Conservation (phyloP, 371 early-diverging fungal species). For the Capillidium rhysosporum region DNA sequence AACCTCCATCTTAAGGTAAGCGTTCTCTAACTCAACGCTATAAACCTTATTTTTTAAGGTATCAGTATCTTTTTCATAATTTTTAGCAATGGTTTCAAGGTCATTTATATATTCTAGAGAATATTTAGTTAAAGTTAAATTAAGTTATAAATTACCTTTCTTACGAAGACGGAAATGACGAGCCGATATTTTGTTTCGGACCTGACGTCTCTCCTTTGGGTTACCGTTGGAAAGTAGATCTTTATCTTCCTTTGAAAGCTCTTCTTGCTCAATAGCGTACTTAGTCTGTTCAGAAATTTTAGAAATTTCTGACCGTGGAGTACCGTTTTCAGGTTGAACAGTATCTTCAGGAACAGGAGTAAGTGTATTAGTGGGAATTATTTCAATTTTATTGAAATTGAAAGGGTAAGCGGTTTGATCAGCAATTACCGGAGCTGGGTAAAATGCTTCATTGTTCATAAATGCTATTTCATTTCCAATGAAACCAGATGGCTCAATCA, state of each 20-base stretch:
- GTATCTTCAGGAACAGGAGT: no score
- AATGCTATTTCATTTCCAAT: no score
- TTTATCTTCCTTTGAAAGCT: conserved; percentile 1
- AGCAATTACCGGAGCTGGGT: no score
- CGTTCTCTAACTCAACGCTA: conserved; percentile 31
- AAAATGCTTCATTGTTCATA: no score
- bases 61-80: conserved; percentile 35
- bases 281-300: no score
- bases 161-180: conserved; percentile 69
- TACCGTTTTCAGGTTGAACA: no score
- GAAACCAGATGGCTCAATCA: no score
- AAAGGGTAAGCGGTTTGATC: no score
- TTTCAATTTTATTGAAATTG: no score
- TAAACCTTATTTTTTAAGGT: conserved; percentile 20
- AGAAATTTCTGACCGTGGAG: no score
- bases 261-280: no score
- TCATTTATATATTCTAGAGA: conserved; percentile 53
- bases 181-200: conserved; percentile 76
- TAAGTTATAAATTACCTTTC: conserved; percentile 40
- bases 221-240: conserved; percentile 29
- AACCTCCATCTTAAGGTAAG: not conserved
- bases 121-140: not conserved
- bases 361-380: no score
- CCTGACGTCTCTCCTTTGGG: conserved; percentile 62
- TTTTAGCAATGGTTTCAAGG: conserved; percentile 52